Base-by-base conservation (phyloP, 2,329 filamentous ascomycete genomes). In the Xylaria sp. region DNA sequence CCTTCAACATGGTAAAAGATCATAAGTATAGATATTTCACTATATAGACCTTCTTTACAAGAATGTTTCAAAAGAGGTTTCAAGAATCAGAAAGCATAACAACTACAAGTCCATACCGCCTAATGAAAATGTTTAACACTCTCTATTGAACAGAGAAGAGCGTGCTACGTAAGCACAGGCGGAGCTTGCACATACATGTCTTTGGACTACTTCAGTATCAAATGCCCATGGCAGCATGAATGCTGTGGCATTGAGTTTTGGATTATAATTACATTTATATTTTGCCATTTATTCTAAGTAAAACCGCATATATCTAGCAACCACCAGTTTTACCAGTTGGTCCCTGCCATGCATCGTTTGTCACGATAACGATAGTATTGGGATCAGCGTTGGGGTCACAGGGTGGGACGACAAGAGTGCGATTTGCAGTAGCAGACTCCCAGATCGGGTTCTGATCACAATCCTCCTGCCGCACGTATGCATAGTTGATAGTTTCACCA, bases 381-480 rank as follows among this genome's bases (percentile, higher is more conserved):
- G 69, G 65, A 34, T 70, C 70, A 6, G 67, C 72, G 30, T 66
- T 32, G 4, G 74, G 74, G 32, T 72, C 78, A 68, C 81, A 83
- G 18, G 73, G 63, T 4, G 81, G 81, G 28, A 83, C 74, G 1
- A 76, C 77, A 8, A 85, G 75, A 4, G 78, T 81, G 13, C 83
- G 72, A 65, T 85, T 84, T 12, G 72, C 74, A 9, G 76, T 78
- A 12, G 60, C 60, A 23, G 61, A 28, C 78, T 86, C 84, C 68
- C 81, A 84, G 9, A 84, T 80, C 36, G 80, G 80, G 4, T 73
- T 74, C 63, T 82, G 78, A 0, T 78, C 79, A 67, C 79, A 83
- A 68, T 83, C 79, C 72, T 85, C 78, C 67, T 82, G 77, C 28
- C 80, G 76, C 30, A 82, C 80, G 70, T 84, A 86, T 70, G 80